Evolutionary conservation across 805 yeast species (phyloP).

Genomic region (Zygotorulaspora chibaensis): DNA sequence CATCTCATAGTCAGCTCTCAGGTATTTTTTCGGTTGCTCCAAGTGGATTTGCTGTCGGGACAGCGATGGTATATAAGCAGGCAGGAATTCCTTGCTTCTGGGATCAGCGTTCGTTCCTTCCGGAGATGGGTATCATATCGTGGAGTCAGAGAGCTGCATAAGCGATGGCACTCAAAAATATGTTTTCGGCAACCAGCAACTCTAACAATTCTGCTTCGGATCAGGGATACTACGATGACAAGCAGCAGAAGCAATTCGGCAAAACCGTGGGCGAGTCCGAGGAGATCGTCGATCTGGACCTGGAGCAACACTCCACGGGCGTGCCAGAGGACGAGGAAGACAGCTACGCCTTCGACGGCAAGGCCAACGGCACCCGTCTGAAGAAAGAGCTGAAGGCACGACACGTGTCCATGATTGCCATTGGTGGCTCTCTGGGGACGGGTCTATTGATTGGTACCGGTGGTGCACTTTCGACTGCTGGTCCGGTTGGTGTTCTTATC

Average conservation of each 20-base stretch:
- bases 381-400: constrained; percentile 43
- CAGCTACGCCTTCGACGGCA: constrained; percentile 11
- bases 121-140: too few relatives aligned
- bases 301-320: neutral
- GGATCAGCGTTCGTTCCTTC: too few relatives aligned
- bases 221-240: neutral
- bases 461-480: constrained; percentile 61
- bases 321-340: neutral
- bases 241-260: neutral
- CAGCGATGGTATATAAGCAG: neutral
- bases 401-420: constrained; percentile 68
- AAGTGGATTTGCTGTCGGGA: neutral
- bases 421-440: constrained; percentile 82
- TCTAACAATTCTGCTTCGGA: neutral
- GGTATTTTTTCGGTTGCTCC: neutral
- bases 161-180: neutral
- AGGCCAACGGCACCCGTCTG: constrained; percentile 17
- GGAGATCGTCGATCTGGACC: constrained; percentile 1
- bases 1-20: neutral
- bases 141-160: neutral
- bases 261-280: neutral
- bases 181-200: neutral
- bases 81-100: neutral
- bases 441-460: constrained; percentile 79
- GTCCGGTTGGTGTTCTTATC: constrained; percentile 53